Conservation (phyloP, 345 rosid genomes). For the Turritis glabra region DNA sequence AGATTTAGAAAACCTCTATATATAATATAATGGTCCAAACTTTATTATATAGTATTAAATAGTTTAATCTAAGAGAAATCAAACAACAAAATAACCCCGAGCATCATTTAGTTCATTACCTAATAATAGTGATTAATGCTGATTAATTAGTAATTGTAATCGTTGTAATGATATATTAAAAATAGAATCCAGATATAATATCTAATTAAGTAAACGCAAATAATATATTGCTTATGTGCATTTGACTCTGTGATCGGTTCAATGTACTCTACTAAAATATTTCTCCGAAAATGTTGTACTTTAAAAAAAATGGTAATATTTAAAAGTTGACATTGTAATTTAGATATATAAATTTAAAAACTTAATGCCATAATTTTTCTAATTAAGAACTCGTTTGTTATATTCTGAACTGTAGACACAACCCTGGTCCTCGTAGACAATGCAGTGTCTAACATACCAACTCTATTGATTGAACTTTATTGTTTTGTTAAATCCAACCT, state of each 20-base stretch:
- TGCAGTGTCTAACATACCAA: slow-evolving; percentile 11
- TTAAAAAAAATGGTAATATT: background rate
- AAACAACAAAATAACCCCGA: background rate
- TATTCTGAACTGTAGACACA: background rate
- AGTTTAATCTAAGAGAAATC: background rate
- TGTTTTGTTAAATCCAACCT: slow-evolving; percentile 19
- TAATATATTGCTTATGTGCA: background rate
- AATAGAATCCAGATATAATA: background rate
- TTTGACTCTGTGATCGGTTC: background rate
- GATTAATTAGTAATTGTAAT: background rate
- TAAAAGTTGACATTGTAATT: background rate
- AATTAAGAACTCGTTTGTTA: background rate
- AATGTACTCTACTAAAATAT: background rate
- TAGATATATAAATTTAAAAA: background rate
- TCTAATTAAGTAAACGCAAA: background rate
- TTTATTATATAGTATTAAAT: background rate
- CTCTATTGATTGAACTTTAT: slow-evolving; percentile 11
- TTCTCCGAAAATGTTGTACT: background rate
- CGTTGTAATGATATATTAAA: background rate
- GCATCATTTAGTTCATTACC: background rate
- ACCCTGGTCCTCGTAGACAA: background rate
- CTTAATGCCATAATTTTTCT: background rate
- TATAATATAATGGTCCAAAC: background rate
- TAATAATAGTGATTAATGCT: background rate
- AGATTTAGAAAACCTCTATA: background rate